Base-by-base conservation (phyloP, 1,284 basidiomycete genomes). In the Melampsora americana region DNA sequence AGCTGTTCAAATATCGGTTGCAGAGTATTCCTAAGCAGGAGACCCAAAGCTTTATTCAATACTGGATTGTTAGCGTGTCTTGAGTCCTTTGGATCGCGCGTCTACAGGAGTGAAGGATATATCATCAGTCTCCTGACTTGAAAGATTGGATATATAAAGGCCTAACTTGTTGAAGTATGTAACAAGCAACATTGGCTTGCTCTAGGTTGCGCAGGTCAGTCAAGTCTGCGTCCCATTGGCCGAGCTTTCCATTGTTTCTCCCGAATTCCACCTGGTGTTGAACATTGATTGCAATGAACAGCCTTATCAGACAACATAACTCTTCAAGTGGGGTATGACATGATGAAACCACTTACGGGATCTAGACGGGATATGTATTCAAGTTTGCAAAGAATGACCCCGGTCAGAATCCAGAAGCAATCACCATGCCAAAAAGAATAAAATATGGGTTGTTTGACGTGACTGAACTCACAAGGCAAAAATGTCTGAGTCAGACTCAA, bases 181-280 rank as follows among this genome's bases (percentile, higher is more conserved):
- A 56, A 23, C 53, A 56, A 23, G 28, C n/a, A 56, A 56, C 53
- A 28, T 56, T 56, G n/a, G 53, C 53, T 56, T 56, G 23, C 14
- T 56, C 53, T n/a, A 56, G 12, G 28, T 56, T 56, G 0, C 28
- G 53, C 6, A 56, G 53, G 53, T 56, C 28, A 56, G 53, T 56
- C n/a, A 56, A 56, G 28, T 56, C 53, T 23, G 53, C 53, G 53
- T 56, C 53, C 53, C 53, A 56, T n/a, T 56, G n/a, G 12, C 53
- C 53, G 23, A 56, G 53, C 0, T 56, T n/a, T 23, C 53, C 53
- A 23, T 56, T 56, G 20, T 56, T 56, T 56, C 53, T 23, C 53
- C 53, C 53, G n/a, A 56, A 56, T 6, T n/a, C 23, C 20, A 28
- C 28, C 53, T 56, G 53, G 9, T 1, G 42, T 42, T 42, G 42